Evolutionary conservation across 768 basidiomycete genomes (phyloP).

Genomic region (Termitomyces sp.): DNA sequence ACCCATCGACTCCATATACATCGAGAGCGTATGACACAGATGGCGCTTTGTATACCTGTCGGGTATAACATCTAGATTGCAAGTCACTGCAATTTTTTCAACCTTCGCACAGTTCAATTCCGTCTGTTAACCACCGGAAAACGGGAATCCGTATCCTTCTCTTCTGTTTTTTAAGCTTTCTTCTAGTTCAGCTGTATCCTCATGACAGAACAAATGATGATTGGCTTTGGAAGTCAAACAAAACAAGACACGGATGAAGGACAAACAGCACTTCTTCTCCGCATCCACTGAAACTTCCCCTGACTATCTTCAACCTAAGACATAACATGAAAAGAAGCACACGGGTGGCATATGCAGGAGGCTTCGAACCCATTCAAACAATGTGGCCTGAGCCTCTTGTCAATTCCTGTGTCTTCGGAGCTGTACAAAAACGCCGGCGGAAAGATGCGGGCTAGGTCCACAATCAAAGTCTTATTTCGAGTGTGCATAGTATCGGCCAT

Average conservation of each 20-base stretch:
- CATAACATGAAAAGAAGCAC: neutral
- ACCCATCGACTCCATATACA: neutral
- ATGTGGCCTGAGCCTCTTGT: neutral
- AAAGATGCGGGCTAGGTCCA: conserved; percentile 9
- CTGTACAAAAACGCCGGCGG: neutral
- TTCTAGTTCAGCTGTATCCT: neutral
- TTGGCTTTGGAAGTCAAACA: neutral
- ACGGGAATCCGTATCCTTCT: too few species aligned
- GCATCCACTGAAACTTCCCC: neutral
- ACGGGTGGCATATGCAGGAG: neutral
- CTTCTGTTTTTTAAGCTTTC: neutral
- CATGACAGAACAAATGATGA: neutral
- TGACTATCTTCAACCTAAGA: neutral
- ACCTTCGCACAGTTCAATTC: neutral
- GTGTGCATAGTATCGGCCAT: neutral
- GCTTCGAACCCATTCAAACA: neutral
- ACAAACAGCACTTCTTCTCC: neutral
- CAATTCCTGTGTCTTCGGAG: conserved; percentile 5
- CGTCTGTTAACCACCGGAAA: neutral
- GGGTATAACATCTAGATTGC: neutral
- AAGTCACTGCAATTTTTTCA: neutral
- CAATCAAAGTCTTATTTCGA: neutral
- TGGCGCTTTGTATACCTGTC: neutral
- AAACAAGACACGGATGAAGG: neutral
- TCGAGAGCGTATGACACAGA: neutral